These are phyloP conservation scores for Dothidotthia symphoricarpi DNA, from an alignment of 2,329 filamentous ascomycete species.

Conservation along the genomic window DNA sequence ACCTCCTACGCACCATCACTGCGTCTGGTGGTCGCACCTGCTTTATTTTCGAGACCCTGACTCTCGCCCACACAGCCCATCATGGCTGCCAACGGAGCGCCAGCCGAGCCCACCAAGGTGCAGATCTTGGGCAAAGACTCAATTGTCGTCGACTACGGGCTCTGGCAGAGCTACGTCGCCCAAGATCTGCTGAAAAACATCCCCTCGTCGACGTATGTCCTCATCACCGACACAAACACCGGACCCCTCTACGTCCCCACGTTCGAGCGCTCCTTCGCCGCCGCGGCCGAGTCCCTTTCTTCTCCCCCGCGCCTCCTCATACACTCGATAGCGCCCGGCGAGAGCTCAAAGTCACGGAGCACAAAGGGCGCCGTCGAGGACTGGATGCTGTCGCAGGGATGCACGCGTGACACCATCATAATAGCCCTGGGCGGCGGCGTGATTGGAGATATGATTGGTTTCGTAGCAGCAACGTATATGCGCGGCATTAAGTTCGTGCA, in stretches of 20 bases:
- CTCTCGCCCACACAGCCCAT: too few relatives aligned
- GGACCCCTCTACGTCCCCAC: slow-evolving; percentile 73
- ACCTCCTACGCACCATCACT: too few relatives aligned
- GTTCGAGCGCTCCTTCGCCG: slow-evolving; percentile 68
- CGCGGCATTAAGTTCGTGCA: slow-evolving; percentile 93
- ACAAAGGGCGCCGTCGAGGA: slow-evolving; percentile 97
- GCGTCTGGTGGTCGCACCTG: too few relatives aligned
- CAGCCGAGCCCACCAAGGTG: slow-evolving; percentile 59
- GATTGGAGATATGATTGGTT: slow-evolving; percentile 97
- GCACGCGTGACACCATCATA: slow-evolving; percentile 90
- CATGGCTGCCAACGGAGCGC: slow-evolving; percentile 34
- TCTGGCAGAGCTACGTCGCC: slow-evolving; percentile 81
- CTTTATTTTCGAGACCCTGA: too few relatives aligned
- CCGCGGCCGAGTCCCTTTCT: slow-evolving; percentile 41
- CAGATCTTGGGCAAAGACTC: slow-evolving; percentile 83
- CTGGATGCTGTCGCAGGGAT: slow-evolving; percentile 91
- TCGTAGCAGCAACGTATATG: slow-evolving; percentile 98
- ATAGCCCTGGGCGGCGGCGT: slow-evolving; percentile 94
- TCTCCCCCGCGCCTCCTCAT: slow-evolving; percentile 69
- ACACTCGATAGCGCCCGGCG: slow-evolving; percentile 88
- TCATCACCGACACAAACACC: slow-evolving; percentile 96
- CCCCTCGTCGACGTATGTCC: slow-evolving; percentile 85
- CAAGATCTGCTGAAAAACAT: slow-evolving; percentile 76
- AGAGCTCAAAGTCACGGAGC: slow-evolving; percentile 87
- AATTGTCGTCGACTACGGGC: slow-evolving; percentile 86